These are phyloP conservation scores for Chaetomium strumarium DNA, from an alignment of 2,329 filamentous ascomycete genomes.

Conservation along the genomic window DNA sequence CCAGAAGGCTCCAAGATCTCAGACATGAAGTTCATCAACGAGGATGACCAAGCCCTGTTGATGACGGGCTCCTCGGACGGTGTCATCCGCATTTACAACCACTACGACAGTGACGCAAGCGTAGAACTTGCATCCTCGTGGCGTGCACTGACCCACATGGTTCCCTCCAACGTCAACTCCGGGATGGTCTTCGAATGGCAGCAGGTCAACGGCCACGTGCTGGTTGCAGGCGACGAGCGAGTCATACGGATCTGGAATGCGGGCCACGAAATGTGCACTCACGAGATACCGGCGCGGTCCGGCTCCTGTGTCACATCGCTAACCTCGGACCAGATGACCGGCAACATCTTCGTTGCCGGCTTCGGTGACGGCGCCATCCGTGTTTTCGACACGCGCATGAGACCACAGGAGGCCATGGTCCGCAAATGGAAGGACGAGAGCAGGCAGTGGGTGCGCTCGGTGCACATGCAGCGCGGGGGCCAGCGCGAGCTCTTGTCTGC, in stretches of 20 bases:
- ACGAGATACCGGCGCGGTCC: conserved; percentile 90
- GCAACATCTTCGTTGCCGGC: conserved; percentile 90
- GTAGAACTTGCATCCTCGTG: conserved; percentile 87
- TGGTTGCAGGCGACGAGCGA: conserved; percentile 94
- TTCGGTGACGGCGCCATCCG: conserved; percentile 93
- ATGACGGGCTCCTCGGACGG: conserved; percentile 96
- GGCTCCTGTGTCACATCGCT: conserved; percentile 93
- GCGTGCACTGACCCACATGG: conserved; percentile 86
- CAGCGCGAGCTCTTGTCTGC: conserved; percentile 86
- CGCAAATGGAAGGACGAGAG: conserved; percentile 92
- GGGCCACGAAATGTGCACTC: conserved; percentile 83
- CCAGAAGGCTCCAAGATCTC: conserved; percentile 86
- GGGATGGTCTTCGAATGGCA: conserved; percentile 99
- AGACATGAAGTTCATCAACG: conserved; percentile 95
- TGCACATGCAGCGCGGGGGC: conserved; percentile 94
- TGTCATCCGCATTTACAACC: conserved; percentile 85
- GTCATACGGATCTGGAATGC: conserved; percentile 97
- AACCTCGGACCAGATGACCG: conserved; percentile 96
- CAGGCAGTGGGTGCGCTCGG: conserved; percentile 89
- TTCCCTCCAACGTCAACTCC: conserved; percentile 88
- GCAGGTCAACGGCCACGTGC: conserved; percentile 86
- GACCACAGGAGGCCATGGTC: conserved; percentile 85
- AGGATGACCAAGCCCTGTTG: conserved; percentile 90
- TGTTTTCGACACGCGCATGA: conserved; percentile 84
- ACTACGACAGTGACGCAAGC: conserved; percentile 72